A percentile compares a stretch with the other conserved stretches of the same genome.
Evolutionary conservation across 345 rosid genomes (phyloP).

Genomic region (Euphorbia lathyris): DNA sequence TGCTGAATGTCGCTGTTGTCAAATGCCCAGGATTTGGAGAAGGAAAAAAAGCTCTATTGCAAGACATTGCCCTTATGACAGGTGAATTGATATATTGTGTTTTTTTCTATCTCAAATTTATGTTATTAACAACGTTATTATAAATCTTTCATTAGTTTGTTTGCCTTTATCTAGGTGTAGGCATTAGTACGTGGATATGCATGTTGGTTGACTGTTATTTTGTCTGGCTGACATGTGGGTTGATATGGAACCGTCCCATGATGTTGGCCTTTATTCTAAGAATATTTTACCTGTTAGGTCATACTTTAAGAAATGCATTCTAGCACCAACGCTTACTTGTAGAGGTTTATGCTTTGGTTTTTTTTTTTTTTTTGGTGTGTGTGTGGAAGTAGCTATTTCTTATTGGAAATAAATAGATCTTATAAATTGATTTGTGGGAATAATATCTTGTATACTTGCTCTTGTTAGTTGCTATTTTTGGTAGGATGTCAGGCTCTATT

Average conservation of each 20-base stretch:
- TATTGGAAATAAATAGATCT: neutral
- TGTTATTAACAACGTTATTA: neutral
- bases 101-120: constrained; percentile 2
- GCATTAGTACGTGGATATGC: neutral
- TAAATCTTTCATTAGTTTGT: neutral
- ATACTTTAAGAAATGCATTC: neutral
- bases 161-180: neutral
- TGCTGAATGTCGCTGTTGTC: constrained; percentile 77
- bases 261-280: neutral
- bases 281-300: neutral
- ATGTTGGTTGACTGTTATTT: neutral
- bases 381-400: neutral
- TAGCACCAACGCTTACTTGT: neutral
- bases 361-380: too few relatives aligned
- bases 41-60: constrained; percentile 77
- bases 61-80: constrained; percentile 87
- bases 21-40: constrained; percentile 76
- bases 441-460: neutral
- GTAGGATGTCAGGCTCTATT: too few relatives aligned
- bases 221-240: neutral
- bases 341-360: neutral
- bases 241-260: neutral
- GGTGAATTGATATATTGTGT: constrained; percentile 40
- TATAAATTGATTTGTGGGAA: neutral
- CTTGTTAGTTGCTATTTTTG: too few relatives aligned